Evolutionary conservation across 208 protist genomes (phyloP).

Genomic region (Crithidia brevicula): DNA sequence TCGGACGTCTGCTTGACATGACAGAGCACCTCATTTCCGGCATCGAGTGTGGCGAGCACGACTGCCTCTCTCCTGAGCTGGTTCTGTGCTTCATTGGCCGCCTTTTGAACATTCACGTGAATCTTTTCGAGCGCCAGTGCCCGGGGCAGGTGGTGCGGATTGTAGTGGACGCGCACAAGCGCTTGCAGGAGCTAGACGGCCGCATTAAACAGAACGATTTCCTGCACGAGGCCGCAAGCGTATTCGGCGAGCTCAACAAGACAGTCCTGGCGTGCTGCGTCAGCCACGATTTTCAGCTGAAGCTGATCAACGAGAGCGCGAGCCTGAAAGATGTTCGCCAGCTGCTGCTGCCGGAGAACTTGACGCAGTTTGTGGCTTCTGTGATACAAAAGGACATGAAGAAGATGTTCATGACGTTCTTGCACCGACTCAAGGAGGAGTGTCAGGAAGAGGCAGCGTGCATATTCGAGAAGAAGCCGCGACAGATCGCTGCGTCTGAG

Average conservation of each 20-base stretch:
- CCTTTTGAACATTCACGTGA: constrained; percentile 62
- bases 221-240: constrained; percentile 47
- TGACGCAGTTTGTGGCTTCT: constrained; percentile 62
- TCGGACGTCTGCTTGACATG: constrained; percentile 35
- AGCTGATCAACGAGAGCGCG: constrained; percentile 70
- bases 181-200: constrained; percentile 27
- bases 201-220: constrained; percentile 21
- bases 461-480: constrained; percentile 37
- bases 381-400: constrained; percentile 81
- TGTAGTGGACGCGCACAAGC: constrained; percentile 60
- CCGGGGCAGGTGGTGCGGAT: constrained; percentile 51
- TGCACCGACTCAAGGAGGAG: constrained; percentile 78
- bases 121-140: constrained; percentile 65
- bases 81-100: constrained; percentile 72
- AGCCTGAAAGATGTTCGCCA: constrained; percentile 71
- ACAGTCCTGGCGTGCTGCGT: constrained; percentile 78
- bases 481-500: constrained; percentile 40
- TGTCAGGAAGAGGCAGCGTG: constrained; percentile 63
- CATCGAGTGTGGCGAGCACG: constrained; percentile 8
- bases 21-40: constrained; percentile 26
- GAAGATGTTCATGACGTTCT: constrained; percentile 81
- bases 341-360: constrained; percentile 60
- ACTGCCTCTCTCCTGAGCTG: constrained; percentile 35
- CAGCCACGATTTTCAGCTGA: constrained; percentile 83
- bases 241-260: constrained; percentile 70